Percentiles rank a stretch among this genome's conserved stretches.
These are phyloP conservation scores for Melanomma pulvis-pyrius DNA, from an alignment of 495 filamentous ascomycete species.

Conservation along the genomic window DNA sequence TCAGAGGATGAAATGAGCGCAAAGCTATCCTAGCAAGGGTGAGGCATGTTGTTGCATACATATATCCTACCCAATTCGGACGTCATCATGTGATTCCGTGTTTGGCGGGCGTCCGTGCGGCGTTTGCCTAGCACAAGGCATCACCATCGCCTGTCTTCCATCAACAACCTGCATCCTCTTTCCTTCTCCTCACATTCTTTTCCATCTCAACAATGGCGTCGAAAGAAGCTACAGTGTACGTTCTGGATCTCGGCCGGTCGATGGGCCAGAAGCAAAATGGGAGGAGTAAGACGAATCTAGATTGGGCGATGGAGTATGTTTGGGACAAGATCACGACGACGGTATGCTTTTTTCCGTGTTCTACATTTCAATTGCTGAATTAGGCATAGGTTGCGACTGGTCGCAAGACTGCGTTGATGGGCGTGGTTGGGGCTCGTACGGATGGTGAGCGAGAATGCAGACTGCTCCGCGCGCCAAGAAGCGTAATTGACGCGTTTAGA, in stretches of 20 bases:
- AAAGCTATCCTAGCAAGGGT: background rate
- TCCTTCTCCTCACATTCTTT: background rate
- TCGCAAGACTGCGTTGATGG: conserved; percentile 77
- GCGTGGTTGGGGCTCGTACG: conserved; percentile 81
- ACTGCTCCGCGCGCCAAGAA: conserved; percentile 15
- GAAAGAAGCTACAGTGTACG: conserved; percentile 91
- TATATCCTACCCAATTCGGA: no score
- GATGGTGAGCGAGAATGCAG: conserved; percentile 54
- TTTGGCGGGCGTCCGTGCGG: background rate
- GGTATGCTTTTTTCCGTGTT: conserved; percentile 45
- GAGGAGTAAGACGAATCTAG: conserved; percentile 78
- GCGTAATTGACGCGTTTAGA: conserved; percentile 41
- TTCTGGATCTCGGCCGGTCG: conserved; percentile 81
- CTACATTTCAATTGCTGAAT: background rate
- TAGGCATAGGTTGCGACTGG: conserved; percentile 66
- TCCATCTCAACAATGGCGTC: conserved; percentile 72
- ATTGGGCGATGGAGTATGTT: conserved; percentile 89
- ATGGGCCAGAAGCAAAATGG: conserved; percentile 78
- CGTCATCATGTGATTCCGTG: background rate
- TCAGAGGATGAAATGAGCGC: background rate
- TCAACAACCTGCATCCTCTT: conserved; percentile 1
- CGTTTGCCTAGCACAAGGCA: conserved; percentile 4
- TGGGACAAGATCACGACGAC: conserved; percentile 94
- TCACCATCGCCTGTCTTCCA: conserved; percentile 12
- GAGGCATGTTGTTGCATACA: background rate